Base-by-base conservation (phyloP, 805 yeast genomes). In the Candida vartiovaarae region DNA sequence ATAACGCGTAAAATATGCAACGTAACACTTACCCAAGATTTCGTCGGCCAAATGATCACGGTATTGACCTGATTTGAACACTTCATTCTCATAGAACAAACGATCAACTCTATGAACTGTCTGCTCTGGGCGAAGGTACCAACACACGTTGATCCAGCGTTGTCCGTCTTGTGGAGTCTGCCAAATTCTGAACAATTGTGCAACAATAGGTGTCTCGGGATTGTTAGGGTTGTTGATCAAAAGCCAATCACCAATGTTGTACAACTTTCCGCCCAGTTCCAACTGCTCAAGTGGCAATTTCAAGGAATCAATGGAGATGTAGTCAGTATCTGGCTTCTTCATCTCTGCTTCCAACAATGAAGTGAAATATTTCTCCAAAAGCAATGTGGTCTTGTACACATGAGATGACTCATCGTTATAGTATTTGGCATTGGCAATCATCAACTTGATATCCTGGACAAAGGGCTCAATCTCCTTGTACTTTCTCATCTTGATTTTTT, bases 81-180 rank as follows among this genome's bases (percentile, higher is more conserved):
- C 98, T 67, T 93, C 99, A 61, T 93, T 89, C 53, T 83, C 88
- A 66, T 85, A 87, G 62, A 93, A 93, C 44, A 89, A 66, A 57
- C 96, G 73, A 65, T 93, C 98, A 36, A 74, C 83, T 54, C 95
- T 76, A 64, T 93, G 99, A 37, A 93, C 95, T 0, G 99, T 93
- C 72, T 95, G 97, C 62, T 93, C 98, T 1, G 99, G 96, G 54
- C 98, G 79, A 58, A 87, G 84, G 65, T 91, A 93, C 99, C 98
- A 93, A 69, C 98, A 93, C 34, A 87, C 95, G 61, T 93, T 91
- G 59, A 90, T 76, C 80, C 90, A 90, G 48, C 82, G 76, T 55
- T 82, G 80, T 43, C 90, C 95, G 51, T 89, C 95, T 20, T 72
- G 68, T 31, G 38, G 37, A n/a, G 78, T 73, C 47, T 82, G 78